Conservation (phyloP, 805 yeast genomes). For the Cyberlindnera xishuangbannaensis region DNA sequence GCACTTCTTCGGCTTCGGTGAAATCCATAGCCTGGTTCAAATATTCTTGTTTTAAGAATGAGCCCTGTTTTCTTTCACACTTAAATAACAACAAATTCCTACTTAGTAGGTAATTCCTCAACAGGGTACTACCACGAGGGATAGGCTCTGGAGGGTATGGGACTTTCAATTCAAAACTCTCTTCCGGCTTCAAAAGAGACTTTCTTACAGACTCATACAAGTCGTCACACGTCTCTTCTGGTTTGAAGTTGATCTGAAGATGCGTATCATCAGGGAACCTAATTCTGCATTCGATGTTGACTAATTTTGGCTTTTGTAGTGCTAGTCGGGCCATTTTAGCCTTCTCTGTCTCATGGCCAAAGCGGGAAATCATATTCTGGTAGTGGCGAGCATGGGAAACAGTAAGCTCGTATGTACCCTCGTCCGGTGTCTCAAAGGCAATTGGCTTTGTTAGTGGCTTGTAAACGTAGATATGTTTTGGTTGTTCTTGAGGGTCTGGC, state of each 20-base stretch:
- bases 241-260: constrained; percentile 44
- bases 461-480: constrained; percentile 23
- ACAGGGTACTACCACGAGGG: constrained; percentile 24
- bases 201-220: constrained; percentile 27
- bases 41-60: constrained; percentile 26
- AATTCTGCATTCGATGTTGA: constrained; percentile 37
- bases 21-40: constrained; percentile 29
- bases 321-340: constrained; percentile 32
- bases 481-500: too few species aligned
- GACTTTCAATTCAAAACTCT: constrained; percentile 35
- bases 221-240: constrained; percentile 33
- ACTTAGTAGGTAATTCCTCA: constrained; percentile 37
- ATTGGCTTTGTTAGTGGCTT: constrained; percentile 15
- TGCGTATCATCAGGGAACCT: constrained; percentile 53
- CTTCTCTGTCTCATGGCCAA: constrained; percentile 35
- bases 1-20: constrained; percentile 26
- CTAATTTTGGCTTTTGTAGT: constrained; percentile 21
- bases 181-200: constrained; percentile 23
- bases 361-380: constrained; percentile 41
- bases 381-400: constrained; percentile 49
- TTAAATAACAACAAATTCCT: constrained; percentile 39
- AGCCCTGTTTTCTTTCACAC: constrained; percentile 11
- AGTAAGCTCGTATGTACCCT: constrained; percentile 38
- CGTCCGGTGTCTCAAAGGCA: constrained; percentile 26
- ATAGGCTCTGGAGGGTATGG: constrained; percentile 42